phyloP scores from a whole-genome alignment of 306 rosid species.

The Macrotyloma uniflorum region DNA sequence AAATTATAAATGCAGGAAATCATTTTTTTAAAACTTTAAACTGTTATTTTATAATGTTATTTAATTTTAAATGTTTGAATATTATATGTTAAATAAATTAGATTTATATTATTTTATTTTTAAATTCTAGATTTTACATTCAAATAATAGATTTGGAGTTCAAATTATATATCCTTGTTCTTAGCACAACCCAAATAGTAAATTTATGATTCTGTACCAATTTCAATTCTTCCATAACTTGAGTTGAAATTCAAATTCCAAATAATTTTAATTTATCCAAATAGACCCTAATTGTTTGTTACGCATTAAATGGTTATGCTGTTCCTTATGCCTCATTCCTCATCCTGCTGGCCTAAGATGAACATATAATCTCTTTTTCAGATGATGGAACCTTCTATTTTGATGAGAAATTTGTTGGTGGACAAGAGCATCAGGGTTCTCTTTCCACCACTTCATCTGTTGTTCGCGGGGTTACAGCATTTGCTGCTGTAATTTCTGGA shows the following conservation, averaged over 20 bases:
- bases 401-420: conserved; percentile 81
- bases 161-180: background rate
- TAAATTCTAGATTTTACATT: background rate
- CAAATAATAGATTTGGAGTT: background rate
- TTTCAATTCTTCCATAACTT: background rate
- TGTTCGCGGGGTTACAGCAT: conserved; percentile 80
- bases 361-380: conserved; percentile 39
- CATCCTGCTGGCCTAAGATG: conserved; percentile 28
- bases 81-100: background rate
- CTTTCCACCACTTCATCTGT: conserved; percentile 91
- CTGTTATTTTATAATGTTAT: background rate
- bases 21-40: too few species aligned
- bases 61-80: background rate
- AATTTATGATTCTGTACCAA: background rate
- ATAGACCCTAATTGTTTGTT: background rate
- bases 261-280: background rate
- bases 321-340: conserved; percentile 18
- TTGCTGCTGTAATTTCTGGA: conserved; percentile 72
- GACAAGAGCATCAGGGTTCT: conserved; percentile 70
- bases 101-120: background rate
- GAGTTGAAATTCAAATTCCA: background rate
- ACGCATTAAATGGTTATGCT: conserved; percentile 29
- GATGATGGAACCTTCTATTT: conserved; percentile 90
- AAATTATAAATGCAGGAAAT: background rate
- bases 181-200: background rate